Percentiles rank a stretch among this genome's conserved stretches.
Conservation (phyloP, 2,329 filamentous ascomycete genomes). For the Monosporascus sp. region DNA sequence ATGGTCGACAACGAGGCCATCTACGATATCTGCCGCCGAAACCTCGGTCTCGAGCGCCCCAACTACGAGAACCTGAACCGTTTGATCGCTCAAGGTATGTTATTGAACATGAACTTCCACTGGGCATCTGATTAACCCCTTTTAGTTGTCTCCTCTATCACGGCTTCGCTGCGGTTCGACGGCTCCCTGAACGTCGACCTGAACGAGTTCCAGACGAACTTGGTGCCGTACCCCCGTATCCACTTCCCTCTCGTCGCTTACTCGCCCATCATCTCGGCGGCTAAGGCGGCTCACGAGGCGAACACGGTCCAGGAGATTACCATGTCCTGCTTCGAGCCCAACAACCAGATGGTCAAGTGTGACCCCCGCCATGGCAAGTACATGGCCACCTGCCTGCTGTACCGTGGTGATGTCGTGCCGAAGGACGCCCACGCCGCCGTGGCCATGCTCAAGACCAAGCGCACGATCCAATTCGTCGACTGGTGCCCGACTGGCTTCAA, state of each 20-base stretch:
- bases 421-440: conserved; percentile 92
- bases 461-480: conserved; percentile 98
- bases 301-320: conserved; percentile 98
- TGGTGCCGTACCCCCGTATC: conserved; percentile 97
- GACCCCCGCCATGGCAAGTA: conserved; percentile 99
- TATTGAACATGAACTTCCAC: neutral
- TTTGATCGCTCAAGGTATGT: conserved; percentile 86
- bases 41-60: conserved; percentile 93
- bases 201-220: conserved; percentile 99
- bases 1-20: conserved; percentile 99
- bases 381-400: conserved; percentile 97
- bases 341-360: conserved; percentile 99
- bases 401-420: conserved; percentile 96
- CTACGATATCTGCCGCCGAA: conserved; percentile 98
- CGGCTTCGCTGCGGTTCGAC: conserved; percentile 95
- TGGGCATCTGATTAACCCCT: conserved; percentile 21
- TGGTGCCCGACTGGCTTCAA: conserved; percentile 99
- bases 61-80: conserved; percentile 99
- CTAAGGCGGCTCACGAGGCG: conserved; percentile 95
- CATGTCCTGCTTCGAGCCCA: conserved; percentile 98
- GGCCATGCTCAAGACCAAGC: conserved; percentile 97
- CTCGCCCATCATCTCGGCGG: conserved; percentile 86
- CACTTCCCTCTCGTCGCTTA: conserved; percentile 99
- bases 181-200: conserved; percentile 98
- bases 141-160: conserved; percentile 93